Evolutionary conservation across 1,284 basidiomycete species (phyloP), one percentile per base, ranked within the genome.

Genomic region (Melampsora abietis-canadensis): DNA sequence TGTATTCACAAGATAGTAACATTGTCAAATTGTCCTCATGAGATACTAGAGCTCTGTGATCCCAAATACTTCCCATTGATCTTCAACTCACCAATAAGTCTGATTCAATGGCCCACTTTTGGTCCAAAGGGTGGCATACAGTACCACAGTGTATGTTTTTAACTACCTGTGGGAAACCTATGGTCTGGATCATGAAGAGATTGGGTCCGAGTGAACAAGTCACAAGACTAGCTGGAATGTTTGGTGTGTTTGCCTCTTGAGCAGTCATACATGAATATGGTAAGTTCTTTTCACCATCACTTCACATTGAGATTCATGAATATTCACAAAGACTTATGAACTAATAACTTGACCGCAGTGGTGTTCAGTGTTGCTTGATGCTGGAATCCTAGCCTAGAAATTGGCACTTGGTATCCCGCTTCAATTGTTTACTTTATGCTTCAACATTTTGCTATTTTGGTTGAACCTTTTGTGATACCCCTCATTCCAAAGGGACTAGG

Each of bases 391-490:
- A 40, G 6, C 10, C 10, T 40, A 10, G 10, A 12, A 40, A 5
- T 40, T 12, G 2, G 6, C 6, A 40, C 37, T 40, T 40, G 37
- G 37, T 40, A 40, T 40, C 37, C 37, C 37, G 37, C 37, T 1
- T 40, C 37, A 10, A 40, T 40, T 40, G 37, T 72, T 21, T 72
- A 44, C 62, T 72, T 72, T 24, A 37, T 64, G 30, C 44, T 59
- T 12, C 69, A 72, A 59, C 69, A 62, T 7, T 5, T 72, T 7
- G 69, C 61, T 24, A 64, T 72, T 10, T 21, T 72, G 7, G 3
- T 72, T n/a, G 69, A 72, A 27, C 69, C 60, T 5, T 21, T 64
- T 3, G 54, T 72, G 8, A 72, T 64, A n/a, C 69, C 69, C 4
- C 30, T 19, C 34, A 72, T 72, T 54, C 69, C 69, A 4, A 57